phyloP scores from a whole-genome alignment of 306 rosid species.

The Herpetospermum pedunculosum region DNA sequence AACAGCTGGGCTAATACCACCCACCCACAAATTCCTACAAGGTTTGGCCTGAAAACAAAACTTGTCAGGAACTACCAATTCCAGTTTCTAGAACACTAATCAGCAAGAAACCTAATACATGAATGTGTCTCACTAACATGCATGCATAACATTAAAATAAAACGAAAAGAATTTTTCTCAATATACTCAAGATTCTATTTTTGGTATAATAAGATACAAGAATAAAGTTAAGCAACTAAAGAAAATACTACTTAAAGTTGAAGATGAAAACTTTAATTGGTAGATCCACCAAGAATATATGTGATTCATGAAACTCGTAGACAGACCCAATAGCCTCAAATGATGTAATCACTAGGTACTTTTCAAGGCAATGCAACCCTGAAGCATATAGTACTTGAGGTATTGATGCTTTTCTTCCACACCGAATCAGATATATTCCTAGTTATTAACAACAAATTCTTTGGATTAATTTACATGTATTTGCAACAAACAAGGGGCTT shows the following conservation, averaged over 20 bases:
- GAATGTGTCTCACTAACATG: not conserved
- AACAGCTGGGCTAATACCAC: slow-evolving; percentile 79
- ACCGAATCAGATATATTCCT: not conserved
- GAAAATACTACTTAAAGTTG: not conserved
- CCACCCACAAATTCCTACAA: slow-evolving; percentile 83
- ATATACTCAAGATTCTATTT: not conserved
- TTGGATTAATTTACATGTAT: not conserved
- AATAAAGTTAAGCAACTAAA: not conserved
- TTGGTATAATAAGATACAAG: not conserved
- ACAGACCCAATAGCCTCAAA: not conserved
- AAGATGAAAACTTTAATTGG: not conserved
- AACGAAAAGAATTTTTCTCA: not conserved
- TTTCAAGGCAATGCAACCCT: not conserved
- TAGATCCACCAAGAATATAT: not conserved
- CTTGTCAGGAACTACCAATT: slow-evolving; percentile 7
- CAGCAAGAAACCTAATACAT: slow-evolving; percentile 4
- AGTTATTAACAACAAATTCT: not conserved
- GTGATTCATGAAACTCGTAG: not conserved
- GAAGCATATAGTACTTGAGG: not conserved
- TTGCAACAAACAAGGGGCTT: not conserved
- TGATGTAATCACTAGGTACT: not conserved
- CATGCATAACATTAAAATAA: not conserved
- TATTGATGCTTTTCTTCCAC: not conserved
- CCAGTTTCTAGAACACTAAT: slow-evolving; percentile 5
- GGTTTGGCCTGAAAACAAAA: slow-evolving; percentile 69